Conservation (phyloP, 1,284 basidiomycete genomes). For the Stereum hirsutum region DNA sequence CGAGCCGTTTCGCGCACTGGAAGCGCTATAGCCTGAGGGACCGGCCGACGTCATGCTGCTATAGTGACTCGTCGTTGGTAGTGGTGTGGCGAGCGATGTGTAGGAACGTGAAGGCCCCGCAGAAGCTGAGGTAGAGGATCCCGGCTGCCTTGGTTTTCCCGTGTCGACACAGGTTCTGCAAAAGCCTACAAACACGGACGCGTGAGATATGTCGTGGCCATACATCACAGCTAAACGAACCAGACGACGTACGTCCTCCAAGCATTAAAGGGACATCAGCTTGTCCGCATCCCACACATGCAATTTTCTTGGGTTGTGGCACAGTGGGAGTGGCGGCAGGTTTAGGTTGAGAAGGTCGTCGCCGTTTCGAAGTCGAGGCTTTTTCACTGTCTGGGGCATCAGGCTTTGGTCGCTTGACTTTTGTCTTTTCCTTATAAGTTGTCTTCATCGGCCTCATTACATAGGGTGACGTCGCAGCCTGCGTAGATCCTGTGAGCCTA, state of each 20-base stretch:
- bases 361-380: slow-evolving; percentile 14
- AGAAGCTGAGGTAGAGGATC: not conserved
- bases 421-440: slow-evolving; percentile 19
- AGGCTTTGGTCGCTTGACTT: slow-evolving; percentile 18
- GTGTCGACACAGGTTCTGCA: slow-evolving; percentile 39
- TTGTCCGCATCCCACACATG: slow-evolving; percentile 49
- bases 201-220: slow-evolving; percentile 5
- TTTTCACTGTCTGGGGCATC: slow-evolving; percentile 7
- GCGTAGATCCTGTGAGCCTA: slow-evolving; percentile 1
- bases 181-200: slow-evolving; percentile 16
- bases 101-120: too few species aligned
- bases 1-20: too few species aligned
- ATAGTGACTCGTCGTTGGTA: too few species aligned
- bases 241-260: slow-evolving; percentile 49
- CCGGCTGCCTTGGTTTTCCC: not conserved
- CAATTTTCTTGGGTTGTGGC: slow-evolving; percentile 30
- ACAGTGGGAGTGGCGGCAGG: slow-evolving; percentile 19
- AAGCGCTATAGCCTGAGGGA: too few species aligned
- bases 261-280: slow-evolving; percentile 63
- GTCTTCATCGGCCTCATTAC: slow-evolving; percentile 44
- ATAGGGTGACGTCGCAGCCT: slow-evolving; percentile 40
- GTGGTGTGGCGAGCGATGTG: too few species aligned
- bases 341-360: slow-evolving; percentile 14
- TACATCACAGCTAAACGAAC: not conserved
- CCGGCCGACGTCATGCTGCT: too few species aligned